Percentiles rank a stretch among this genome's conserved stretches.
Conservation (phyloP, 2,329 filamentous ascomycete genomes). For the Phialophora chinensis region DNA sequence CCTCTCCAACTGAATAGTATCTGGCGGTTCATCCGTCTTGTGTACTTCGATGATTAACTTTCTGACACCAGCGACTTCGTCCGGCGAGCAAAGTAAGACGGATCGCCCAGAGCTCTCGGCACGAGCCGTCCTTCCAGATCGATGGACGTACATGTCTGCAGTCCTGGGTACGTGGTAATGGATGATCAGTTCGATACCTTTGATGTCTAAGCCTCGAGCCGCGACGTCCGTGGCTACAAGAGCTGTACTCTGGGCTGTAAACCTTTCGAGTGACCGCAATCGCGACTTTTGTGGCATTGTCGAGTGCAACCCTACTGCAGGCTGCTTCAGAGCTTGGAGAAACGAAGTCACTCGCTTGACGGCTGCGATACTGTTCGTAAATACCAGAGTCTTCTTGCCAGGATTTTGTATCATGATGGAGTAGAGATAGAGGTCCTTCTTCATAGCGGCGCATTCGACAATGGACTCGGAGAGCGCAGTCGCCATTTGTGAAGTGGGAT, state of each 20-base stretch:
- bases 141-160: constrained; percentile 93
- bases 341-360: constrained; percentile 85
- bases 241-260: constrained; percentile 70
- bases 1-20: constrained; percentile 80
- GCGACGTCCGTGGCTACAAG: constrained; percentile 93
- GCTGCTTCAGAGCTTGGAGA: constrained; percentile 79
- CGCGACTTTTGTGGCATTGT: constrained; percentile 96
- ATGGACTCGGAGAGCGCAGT: constrained; percentile 83
- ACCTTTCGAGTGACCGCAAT: constrained; percentile 88
- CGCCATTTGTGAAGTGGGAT: constrained; percentile 88
- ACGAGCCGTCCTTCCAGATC: constrained; percentile 91
- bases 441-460: constrained; percentile 88
- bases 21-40: constrained; percentile 49
- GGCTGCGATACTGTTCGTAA: constrained; percentile 94
- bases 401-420: constrained; percentile 76
- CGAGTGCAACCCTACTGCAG: constrained; percentile 77
- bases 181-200: constrained; percentile 83
- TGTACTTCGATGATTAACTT: constrained; percentile 89
- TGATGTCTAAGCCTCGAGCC: constrained; percentile 90
- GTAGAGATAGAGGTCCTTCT: constrained; percentile 97
- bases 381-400: constrained; percentile 80
- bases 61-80: constrained; percentile 84
- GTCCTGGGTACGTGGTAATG: constrained; percentile 94
- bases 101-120: constrained; percentile 78
- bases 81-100: constrained; percentile 85